Evolutionary conservation across 2,329 filamentous ascomycete genomes (phyloP).

Genomic region (Colletotrichum musicola): DNA sequence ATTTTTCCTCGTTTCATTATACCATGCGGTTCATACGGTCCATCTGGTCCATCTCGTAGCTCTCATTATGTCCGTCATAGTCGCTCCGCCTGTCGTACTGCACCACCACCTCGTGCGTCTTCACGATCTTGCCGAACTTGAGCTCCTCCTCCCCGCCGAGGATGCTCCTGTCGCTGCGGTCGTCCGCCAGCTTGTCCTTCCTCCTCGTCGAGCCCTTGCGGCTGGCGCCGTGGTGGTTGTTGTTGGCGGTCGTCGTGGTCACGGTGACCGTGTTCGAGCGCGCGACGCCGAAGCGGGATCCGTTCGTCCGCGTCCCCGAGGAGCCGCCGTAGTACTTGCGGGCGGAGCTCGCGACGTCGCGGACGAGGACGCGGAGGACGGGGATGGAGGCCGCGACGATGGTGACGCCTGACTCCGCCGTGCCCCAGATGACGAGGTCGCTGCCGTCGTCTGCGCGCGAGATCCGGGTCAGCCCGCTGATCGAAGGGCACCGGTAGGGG

Average conservation of each 20-base stretch:
- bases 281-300: conserved; percentile 7
- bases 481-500: conserved; percentile 29
- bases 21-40: conserved; percentile 29
- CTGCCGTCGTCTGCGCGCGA: conserved; percentile 21
- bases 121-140: conserved; percentile 40
- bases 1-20: conserved; percentile 1
- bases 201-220: conserved; percentile 19
- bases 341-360: conserved; percentile 22
- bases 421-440: conserved; percentile 28
- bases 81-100: conserved; percentile 35
- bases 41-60: conserved; percentile 31
- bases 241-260: conserved; percentile 12
- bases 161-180: conserved; percentile 37
- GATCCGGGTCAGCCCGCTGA: conserved; percentile 40
- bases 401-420: conserved; percentile 23
- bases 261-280: conserved; percentile 23
- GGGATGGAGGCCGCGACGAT: conserved; percentile 36
- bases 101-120: conserved; percentile 40
- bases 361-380: conserved; percentile 38
- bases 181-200: conserved; percentile 34
- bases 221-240: too few species aligned
- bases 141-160: conserved; percentile 21
- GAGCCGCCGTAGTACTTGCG: conserved; percentile 28
- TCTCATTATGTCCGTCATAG: conserved; percentile 9
- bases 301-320: conserved; percentile 4